Percentiles rank a stretch among this genome's conserved stretches.
Conservation (phyloP, 345 rosid genomes). For the Eucalyptus erythrocorys region DNA sequence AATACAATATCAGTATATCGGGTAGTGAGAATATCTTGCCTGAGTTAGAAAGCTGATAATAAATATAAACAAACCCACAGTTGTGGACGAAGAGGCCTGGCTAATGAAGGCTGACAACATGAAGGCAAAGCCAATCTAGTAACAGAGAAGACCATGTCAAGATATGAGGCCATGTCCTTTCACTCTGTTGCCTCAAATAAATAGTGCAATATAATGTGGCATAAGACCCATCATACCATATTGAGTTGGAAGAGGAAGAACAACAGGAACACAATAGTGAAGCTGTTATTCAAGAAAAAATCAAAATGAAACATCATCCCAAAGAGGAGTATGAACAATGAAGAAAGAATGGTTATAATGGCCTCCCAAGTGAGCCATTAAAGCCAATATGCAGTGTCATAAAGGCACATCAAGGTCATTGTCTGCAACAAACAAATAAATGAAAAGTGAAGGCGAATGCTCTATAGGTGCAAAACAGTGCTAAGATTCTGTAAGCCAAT, state of each 20-base stretch:
- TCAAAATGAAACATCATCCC: conserved; percentile 89
- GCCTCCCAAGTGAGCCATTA: conserved; percentile 91
- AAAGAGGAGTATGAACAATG: conserved; percentile 63
- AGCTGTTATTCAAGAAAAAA: conserved; percentile 78
- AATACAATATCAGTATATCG: background rate
- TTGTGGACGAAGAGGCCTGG: conserved; percentile 71
- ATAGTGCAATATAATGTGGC: background rate
- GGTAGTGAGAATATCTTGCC: conserved; percentile 22
- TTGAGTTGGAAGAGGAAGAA: conserved; percentile 78
- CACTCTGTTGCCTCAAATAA: background rate
- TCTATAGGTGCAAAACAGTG: background rate
- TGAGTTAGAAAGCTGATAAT: conserved; percentile 72
- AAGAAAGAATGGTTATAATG: conserved; percentile 42
- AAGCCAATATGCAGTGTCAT: conserved; percentile 72
- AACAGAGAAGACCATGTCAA: background rate
- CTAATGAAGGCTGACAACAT: conserved; percentile 77
- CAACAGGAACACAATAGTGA: conserved; percentile 47
- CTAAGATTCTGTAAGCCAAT: background rate
- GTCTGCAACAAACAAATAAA: conserved; percentile 28
- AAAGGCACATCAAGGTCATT: conserved; percentile 80
- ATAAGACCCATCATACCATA: conserved; percentile 35
- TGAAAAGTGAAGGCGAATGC: background rate
- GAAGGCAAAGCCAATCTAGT: conserved; percentile 73
- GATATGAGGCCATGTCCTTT: background rate
- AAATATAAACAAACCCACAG: conserved; percentile 68